Percentiles rank a stretch among this genome's conserved stretches.
phyloP scores from a whole-genome alignment of 768 basidiomycete species.

The Austroboletus festivus region DNA sequence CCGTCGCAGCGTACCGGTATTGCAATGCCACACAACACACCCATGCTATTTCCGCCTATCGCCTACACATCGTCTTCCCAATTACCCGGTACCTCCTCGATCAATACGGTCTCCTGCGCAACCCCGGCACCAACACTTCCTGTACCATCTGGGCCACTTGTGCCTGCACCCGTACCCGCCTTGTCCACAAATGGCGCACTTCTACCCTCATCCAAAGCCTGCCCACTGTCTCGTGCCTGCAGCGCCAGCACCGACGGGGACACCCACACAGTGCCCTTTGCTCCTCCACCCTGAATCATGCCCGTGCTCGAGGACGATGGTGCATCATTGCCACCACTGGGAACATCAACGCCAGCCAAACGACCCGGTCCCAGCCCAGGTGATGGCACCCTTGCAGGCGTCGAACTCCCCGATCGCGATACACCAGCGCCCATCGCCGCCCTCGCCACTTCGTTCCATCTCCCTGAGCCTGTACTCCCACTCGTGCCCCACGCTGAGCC shows the following conservation, averaged over 20 bases:
- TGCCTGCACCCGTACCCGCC: neutral
- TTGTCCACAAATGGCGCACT: neutral
- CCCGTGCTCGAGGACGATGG: neutral
- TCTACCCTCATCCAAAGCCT: neutral
- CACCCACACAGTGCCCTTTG: constrained; percentile 16
- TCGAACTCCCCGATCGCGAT: constrained; percentile 6
- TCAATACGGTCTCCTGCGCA: neutral
- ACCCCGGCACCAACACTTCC: neutral
- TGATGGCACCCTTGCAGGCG: constrained; percentile 18
- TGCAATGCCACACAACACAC: too few species aligned
- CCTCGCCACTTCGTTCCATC: constrained; percentile 22
- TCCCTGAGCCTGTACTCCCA: neutral
- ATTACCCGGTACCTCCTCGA: constrained; percentile 41
- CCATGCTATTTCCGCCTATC: too few species aligned
- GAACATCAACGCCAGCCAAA: neutral
- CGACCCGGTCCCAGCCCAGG: constrained; percentile 11
- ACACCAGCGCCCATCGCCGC: constrained; percentile 6
- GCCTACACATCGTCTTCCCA: constrained; percentile 57
- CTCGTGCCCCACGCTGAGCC: neutral
- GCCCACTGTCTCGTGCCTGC: constrained; percentile 9
- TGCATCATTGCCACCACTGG: neutral
- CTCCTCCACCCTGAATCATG: neutral
- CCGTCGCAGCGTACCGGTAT: too few species aligned
- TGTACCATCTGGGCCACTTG: neutral
- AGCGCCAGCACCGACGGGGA: constrained; percentile 18